Base-by-base conservation (phyloP, 2,329 filamentous ascomycete species). In the Leptographium lundbergii region DNA sequence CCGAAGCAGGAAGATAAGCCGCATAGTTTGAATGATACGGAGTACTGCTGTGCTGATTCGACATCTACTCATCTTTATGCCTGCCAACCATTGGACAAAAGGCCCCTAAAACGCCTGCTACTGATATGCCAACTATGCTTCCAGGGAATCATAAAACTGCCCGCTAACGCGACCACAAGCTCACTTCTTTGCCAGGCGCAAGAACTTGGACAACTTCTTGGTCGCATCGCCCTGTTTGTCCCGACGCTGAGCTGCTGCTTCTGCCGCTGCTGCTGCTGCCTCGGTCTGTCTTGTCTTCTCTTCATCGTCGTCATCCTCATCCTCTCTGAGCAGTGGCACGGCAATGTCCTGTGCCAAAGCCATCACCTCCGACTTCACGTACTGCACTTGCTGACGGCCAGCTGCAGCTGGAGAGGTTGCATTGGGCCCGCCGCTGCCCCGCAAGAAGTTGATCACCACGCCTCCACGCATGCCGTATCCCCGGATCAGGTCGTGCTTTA, bases 381-480 rank as follows among this genome's bases (percentile, higher is more conserved):
- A 82, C 19, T 80, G 74, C 27, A 72, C 82, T 19, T 80, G 74
- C 29, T 72, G 73, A 34, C 61, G 85, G 76, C 5, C 78, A 79
- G 13, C 77, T 73, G 58, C 58, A 1, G 73, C 66, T n/a, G 80
- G 76, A 1, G 85, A 17, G 13, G 36, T 17, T 6, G 87, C 11
- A n/a, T 11, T 24, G 55, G 11, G 11, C 29, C 7, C 17, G 14
- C 47, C 24, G 45, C 71, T 76, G 24, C 84, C 81, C 88, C 90
- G 95, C 1, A 84, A 73, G 61, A 95, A 80, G 61, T 86, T 92
- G 51, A 96, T 75, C 10, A 95, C 75, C 36, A 91, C 85, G 39
- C 83, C 80, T 7, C 85, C 84, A 3, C 78, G 79, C 62, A 96
- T 80, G 17, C 85, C 82, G 64, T 95, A 79, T 59, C 86, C 83